Evolutionary conservation across 257 asterid genomes (phyloP), one percentile per base, ranked within the genome.

Genomic region (Jacaranda copaia): DNA sequence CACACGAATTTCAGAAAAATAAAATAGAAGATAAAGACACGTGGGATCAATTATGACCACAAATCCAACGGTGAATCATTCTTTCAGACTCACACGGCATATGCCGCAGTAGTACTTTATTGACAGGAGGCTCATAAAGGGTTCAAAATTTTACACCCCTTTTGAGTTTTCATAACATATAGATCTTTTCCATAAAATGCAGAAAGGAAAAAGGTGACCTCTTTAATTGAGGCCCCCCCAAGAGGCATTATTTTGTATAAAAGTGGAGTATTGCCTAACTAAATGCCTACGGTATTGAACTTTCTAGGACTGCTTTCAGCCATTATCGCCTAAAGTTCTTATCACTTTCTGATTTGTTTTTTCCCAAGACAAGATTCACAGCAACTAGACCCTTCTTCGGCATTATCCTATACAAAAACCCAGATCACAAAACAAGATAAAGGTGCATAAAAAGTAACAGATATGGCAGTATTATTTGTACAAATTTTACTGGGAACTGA

Each of bases 191-290:
- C 66, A 39, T 42, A 45, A 59, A 20, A 4, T 43, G 43, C 60
- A n/a, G 32, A 55, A 15, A 14, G 16, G 18, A 40, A 40, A 73
- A 73, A 61, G 45, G 39, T 73, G 51, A 25, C 5, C 20, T 45
- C 58, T 48, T 39, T 57, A 57, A 7, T n/a, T 76, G 74, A 60
- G 74, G 67, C 32, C 32, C 14, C 10, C 74, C 78, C 74, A 42
- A 40, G 4, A 52, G 18, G 43, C 25, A 39, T 42, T 66, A 53
- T 51, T 40, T 15, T 52, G 60, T 5, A 48, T 49, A 38, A 45
- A 7, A 42, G 53, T 20, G 69, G 75, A 57, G 80, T 18, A n/a
- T 55, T 53, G 66, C 71, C 80, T 2, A 25, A 25, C 32, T 25
- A 25, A 60, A 20, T 42, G 19, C 40, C 16, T 25, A 25, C 32